A percentile compares a stretch with the other conserved stretches of the same genome.
Evolutionary conservation across 768 basidiomycete genomes (phyloP).

Genomic region (Boletus pseudopeckii): DNA sequence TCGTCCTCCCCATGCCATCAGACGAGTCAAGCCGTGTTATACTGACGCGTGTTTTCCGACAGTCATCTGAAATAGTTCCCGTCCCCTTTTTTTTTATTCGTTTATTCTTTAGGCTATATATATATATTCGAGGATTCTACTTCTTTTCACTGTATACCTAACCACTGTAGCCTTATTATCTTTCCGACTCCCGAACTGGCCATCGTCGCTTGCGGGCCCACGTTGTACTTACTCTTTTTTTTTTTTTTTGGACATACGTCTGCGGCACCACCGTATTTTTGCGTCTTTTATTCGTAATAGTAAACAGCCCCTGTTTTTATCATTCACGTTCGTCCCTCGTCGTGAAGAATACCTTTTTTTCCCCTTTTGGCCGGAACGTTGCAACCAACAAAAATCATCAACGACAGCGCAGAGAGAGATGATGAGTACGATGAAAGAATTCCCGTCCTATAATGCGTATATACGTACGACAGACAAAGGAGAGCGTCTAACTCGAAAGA

Average conservation of each 20-base stretch:
- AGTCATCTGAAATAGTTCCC: constrained; percentile 35
- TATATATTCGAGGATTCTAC: constrained; percentile 9
- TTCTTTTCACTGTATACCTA: constrained; percentile 33
- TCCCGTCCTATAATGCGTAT: constrained; percentile 27
- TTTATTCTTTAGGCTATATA: background rate
- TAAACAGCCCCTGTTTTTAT: no score
- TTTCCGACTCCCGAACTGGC: background rate
- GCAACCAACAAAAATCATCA: background rate
- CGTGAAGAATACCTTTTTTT: background rate
- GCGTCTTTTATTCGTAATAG: background rate
- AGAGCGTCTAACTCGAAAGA: constrained; percentile 9
- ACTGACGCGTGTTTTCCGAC: constrained; percentile 2
- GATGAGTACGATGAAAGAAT: constrained; percentile 16
- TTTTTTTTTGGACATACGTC: background rate
- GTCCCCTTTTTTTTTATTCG: background rate
- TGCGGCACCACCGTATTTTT: background rate
- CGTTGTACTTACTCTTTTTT: background rate
- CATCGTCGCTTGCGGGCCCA: background rate
- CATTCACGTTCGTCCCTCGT: background rate
- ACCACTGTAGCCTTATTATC: constrained; percentile 33
- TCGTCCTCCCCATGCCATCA: constrained; percentile 7
- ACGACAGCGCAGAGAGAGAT: background rate
- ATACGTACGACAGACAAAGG: constrained; percentile 18
- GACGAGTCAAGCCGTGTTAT: background rate
- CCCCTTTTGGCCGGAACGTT: background rate